Base-by-base conservation (phyloP, 116 monocot genomes). In the Thalassia testudinum region DNA sequence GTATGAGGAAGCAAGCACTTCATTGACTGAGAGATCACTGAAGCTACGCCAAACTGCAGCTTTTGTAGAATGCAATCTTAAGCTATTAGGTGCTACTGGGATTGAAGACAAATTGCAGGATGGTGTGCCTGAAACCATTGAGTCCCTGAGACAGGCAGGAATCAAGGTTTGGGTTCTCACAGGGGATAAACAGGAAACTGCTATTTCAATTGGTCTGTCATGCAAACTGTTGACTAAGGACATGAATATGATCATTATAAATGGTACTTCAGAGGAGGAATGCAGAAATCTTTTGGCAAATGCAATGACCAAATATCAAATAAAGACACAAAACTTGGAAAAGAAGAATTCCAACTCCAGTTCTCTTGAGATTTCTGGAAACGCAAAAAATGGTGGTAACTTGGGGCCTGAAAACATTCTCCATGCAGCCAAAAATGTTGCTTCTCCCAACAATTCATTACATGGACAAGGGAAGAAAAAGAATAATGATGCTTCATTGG, bases 51-150 rank as follows among this genome's bases (percentile, higher is more conserved):
- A 81, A 49, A 77, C 85, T 47, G 85, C 95, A 52, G 26, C 75
- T 42, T 51, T 85, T 24, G 60, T 97, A 59, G 95, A 97, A 70
- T 76, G 85, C 26, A 66, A 79, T 58, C 56, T 97, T 63, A 78
- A 72, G 62, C 85, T 97, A 24, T 74, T 87, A 43, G 95, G 95
- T 18, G 88, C 89, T 57, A 97, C 95, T 70, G 95, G 59, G 28
- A 82, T 97, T 52, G 95, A 97, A 70, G 95, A 97, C 65, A 97
- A 97, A 65, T 71, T 97, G 60, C 95, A 97, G 66, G 95, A 97
- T 42, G 95, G 89, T 52, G 95, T 97, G 40, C 95, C 95, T 72
- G 88, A 88, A 63, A 62, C 89, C 28, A 97, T 97, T 72, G 95
- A 97, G 64, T 79, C 85, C 42, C 77, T 97, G 52, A 54, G 85